phyloP scores from a whole-genome alignment of 1,284 basidiomycete genomes.

The Fomitopsis palustris region DNA sequence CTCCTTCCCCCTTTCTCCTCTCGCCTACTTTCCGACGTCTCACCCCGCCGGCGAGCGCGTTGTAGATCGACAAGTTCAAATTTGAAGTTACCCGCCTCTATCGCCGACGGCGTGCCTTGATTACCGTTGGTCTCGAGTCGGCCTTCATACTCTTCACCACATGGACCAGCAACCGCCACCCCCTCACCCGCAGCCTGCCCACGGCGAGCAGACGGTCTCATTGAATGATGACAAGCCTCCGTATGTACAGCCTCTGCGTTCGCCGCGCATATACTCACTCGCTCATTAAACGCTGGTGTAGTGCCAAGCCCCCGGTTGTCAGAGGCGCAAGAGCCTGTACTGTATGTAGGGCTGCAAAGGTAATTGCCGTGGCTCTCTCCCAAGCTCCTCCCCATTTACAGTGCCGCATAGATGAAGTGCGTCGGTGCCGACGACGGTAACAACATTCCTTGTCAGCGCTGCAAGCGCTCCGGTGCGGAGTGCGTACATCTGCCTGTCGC shows the following conservation, averaged over 20 bases:
- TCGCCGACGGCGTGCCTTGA: slow-evolving; percentile 4
- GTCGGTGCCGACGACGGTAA: slow-evolving; percentile 80
- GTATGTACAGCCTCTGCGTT: slow-evolving; percentile 3
- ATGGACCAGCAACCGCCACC: slow-evolving; percentile 5
- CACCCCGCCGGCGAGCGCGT: background rate
- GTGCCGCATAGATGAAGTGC: slow-evolving; percentile 72
- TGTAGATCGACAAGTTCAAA: background rate
- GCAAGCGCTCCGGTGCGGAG: slow-evolving; percentile 74
- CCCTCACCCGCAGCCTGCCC: background rate
- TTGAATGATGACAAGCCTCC: slow-evolving; percentile 7
- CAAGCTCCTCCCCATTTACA: slow-evolving; percentile 16
- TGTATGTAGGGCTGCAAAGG: slow-evolving; percentile 80
- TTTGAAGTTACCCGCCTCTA: background rate
- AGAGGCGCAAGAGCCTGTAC: slow-evolving; percentile 77
- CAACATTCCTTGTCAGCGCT: slow-evolving; percentile 66
- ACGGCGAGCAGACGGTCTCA: slow-evolving; percentile 1
- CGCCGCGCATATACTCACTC: background rate
- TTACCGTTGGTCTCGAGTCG: slow-evolving; percentile 7
- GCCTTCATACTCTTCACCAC: background rate
- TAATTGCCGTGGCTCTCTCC: slow-evolving; percentile 25
- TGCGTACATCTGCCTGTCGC: slow-evolving; percentile 28
- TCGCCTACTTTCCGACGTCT: background rate
- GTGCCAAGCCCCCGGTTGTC: slow-evolving; percentile 54
- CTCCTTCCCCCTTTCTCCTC: background rate
- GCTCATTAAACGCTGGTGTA: slow-evolving; percentile 11